phyloP scores from a whole-genome alignment of 805 yeast genomes.

The Pichia gijzeniarum region DNA sequence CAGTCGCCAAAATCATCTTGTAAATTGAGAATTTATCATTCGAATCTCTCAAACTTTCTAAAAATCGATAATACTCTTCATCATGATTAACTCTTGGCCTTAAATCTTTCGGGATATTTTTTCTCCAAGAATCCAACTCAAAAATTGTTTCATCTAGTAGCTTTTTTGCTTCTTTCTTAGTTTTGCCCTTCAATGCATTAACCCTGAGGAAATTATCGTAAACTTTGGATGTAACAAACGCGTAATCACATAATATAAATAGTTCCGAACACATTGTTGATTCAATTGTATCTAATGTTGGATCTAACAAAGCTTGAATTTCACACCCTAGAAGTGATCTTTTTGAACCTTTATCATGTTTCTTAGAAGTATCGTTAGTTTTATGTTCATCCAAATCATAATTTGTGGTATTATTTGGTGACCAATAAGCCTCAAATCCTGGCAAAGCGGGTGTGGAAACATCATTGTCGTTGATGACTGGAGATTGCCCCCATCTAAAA shows the following conservation, averaged over 20 bases:
- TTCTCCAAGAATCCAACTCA: conserved; percentile 27
- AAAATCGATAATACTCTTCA: conserved; percentile 8
- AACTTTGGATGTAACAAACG: conserved; percentile 23
- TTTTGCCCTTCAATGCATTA: conserved; percentile 19
- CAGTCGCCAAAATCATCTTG: conserved; percentile 12
- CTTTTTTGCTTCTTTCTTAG: conserved; percentile 14
- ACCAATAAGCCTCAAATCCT: conserved; percentile 22
- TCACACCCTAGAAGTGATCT: conserved; percentile 7
- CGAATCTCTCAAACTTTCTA: conserved; percentile 7
- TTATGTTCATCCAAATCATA: too few species aligned
- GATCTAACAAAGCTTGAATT: conserved; percentile 9
- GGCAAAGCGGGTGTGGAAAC: conserved; percentile 28
- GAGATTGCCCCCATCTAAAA: conserved; percentile 43
- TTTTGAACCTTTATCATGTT: conserved; percentile 4
- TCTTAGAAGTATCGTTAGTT: too few species aligned
- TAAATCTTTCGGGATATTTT: conserved; percentile 21
- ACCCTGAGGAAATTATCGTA: conserved; percentile 27
- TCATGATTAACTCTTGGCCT: conserved; percentile 17
- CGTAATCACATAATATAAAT: conserved; percentile 19
- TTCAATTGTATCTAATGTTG: conserved; percentile 1
- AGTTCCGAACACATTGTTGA: conserved; percentile 10
- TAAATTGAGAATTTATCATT: conserved; percentile 5
- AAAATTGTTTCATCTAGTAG: conserved; percentile 14
- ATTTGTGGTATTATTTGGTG: conserved; percentile 5
- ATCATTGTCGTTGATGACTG: conserved; percentile 38